Percentiles rank a stretch among this genome's conserved stretches.
phyloP scores from a whole-genome alignment of 2,329 filamentous ascomycete species.

The Westerdykella ornata region DNA sequence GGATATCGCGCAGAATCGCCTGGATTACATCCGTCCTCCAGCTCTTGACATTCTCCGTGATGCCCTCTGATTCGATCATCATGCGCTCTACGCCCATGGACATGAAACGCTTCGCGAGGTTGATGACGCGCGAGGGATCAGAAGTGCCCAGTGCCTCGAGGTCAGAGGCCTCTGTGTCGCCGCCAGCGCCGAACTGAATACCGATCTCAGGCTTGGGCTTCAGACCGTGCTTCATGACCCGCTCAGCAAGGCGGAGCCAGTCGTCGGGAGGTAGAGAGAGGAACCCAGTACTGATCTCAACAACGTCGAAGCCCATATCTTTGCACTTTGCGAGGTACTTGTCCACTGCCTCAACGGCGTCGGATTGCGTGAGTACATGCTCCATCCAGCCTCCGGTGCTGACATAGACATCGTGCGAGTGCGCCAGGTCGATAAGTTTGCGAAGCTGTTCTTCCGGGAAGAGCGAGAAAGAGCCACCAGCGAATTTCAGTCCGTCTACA shows the following conservation, averaged over 20 bases:
- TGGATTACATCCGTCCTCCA: slow-evolving; percentile 54
- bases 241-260: slow-evolving; percentile 12
- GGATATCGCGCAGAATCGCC: slow-evolving; percentile 47
- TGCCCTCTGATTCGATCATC: slow-evolving; percentile 56
- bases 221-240: slow-evolving; percentile 43
- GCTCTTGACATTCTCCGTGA: slow-evolving; percentile 50
- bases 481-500: slow-evolving; percentile 52
- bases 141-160: slow-evolving; percentile 46
- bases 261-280: slow-evolving; percentile 34
- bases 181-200: slow-evolving; percentile 53
- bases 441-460: slow-evolving; percentile 43
- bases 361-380: slow-evolving; percentile 47
- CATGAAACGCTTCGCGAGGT: slow-evolving; percentile 46
- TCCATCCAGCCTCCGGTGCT: slow-evolving; percentile 53
- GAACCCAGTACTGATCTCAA: slow-evolving; percentile 51
- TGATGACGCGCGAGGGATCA: slow-evolving; percentile 46
- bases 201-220: slow-evolving; percentile 51
- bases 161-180: slow-evolving; percentile 45
- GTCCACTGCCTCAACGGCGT: slow-evolving; percentile 43
- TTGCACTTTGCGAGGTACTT: slow-evolving; percentile 49
- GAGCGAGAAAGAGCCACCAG: slow-evolving; percentile 48
- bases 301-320: slow-evolving; percentile 49
- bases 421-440: slow-evolving; percentile 46
- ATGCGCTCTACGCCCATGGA: slow-evolving; percentile 49
- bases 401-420: slow-evolving; percentile 47